Conservation (phyloP, 306 rosid genomes). For the Dryas alaskensis region DNA sequence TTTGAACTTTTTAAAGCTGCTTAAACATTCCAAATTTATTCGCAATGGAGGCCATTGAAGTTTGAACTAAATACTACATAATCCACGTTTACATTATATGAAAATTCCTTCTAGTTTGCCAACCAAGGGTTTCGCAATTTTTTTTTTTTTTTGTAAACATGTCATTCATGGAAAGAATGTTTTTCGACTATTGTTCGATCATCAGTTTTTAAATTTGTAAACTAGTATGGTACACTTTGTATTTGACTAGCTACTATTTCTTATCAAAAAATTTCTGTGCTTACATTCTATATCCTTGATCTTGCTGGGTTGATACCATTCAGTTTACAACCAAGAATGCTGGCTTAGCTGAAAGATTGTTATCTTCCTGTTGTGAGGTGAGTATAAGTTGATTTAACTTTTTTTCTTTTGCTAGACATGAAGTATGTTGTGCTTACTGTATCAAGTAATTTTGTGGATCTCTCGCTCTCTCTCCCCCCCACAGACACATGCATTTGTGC, state of each 20-base stretch:
- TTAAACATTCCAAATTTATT: neutral
- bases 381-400: constrained; percentile 24
- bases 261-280: neutral
- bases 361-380: constrained; percentile 84
- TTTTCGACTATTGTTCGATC: neutral
- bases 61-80: neutral
- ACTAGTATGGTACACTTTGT: constrained; percentile 3
- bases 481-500: neutral
- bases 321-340: constrained; percentile 61
- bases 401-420: constrained; percentile 4
- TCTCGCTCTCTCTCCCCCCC: neutral
- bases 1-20: neutral
- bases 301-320: constrained; percentile 31
- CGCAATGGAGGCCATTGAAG: neutral
- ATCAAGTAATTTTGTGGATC: constrained; percentile 2
- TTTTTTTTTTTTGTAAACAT: neutral
- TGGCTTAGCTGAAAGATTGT: constrained; percentile 65
- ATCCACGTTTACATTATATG: neutral
- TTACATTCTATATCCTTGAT: constrained; percentile 26
- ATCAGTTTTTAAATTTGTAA: neutral
- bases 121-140: neutral
- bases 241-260: constrained; percentile 14
- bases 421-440: constrained; percentile 7
- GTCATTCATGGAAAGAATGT: neutral
- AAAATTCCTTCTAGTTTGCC: neutral